A percentile compares a stretch with the other conserved stretches of the same genome.
Evolutionary conservation across 768 basidiomycete genomes (phyloP).

Genomic region (Dacryopinax primogenitus): DNA sequence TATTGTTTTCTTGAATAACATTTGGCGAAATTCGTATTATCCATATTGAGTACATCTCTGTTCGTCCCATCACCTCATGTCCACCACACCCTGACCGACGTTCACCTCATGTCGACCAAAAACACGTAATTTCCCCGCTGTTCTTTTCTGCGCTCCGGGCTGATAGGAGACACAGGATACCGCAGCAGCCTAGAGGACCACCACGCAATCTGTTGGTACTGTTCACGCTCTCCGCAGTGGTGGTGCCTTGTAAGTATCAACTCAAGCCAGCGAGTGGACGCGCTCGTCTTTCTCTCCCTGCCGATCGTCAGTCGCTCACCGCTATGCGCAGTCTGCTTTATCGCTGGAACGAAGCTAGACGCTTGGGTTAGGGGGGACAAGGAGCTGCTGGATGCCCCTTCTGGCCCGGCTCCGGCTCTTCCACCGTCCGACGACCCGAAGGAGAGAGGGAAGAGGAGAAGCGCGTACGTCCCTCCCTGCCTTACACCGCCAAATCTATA

Average conservation of each 20-base stretch:
- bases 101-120: not conserved
- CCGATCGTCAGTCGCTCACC: not conserved
- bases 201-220: not conserved
- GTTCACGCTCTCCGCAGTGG: not conserved
- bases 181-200: not conserved
- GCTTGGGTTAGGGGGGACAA: not conserved
- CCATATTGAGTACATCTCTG: not conserved
- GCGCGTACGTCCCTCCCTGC: not conserved
- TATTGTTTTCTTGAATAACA: not conserved
- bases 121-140: not conserved
- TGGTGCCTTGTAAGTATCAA: constrained; percentile 7
- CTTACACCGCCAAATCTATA: not conserved
- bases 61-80: constrained; percentile 4
- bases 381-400: not conserved
- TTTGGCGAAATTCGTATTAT: not conserved
- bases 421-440: not conserved
- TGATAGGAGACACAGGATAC: not conserved
- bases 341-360: not conserved
- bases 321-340: not conserved
- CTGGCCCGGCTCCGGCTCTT: not conserved
- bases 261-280: not conserved
- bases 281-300: not conserved
- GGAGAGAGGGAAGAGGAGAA: constrained; percentile 1
- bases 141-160: not conserved
- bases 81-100: not conserved